Evolutionary conservation across 371 early-diverging fungal species (phyloP), one percentile per base, ranked within the genome.

Genomic region (Aphelidium insulamus): DNA sequence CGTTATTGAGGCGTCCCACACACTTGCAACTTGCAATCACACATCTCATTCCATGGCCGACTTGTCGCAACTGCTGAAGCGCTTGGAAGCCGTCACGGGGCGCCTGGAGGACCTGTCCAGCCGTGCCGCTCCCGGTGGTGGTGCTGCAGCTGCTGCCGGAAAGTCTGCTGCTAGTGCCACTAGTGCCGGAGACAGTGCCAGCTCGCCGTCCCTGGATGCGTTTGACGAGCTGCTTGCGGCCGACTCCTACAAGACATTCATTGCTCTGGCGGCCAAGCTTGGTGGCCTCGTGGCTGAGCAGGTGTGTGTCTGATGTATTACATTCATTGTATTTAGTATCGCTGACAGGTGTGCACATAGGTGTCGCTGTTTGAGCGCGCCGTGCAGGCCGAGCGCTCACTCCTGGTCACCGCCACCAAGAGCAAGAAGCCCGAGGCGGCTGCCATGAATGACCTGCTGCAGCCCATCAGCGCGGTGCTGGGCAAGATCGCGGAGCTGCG

Each of bases 41-140:
- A n/a, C n/a, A n/a, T n/a, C n/a, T n/a, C n/a, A n/a, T n/a, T n/a
- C n/a, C n/a, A n/a, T n/a, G n/a, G n/a, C n/a, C n/a, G n/a, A n/a
- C n/a, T n/a, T n/a, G n/a, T n/a, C n/a, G n/a, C n/a, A n/a, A n/a
- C n/a, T n/a, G n/a, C n/a, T 83, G 36, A 75, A 72, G 46, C 65
- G 88, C 10, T 58, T 87, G 17, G 88, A 87, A 53, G 63, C 72
- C 7, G 84, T 81, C 24, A 80, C 85, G 6, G 60, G 65, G 22
- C 72, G 77, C 31, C 58, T 87, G 25, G 88, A 87, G 37, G 74
- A 72, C 39, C 49, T 79, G 37, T 72, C 82, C 23, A 53, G 46
- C 47, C 8, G 33, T 45, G 20, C 30, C n/a, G 45, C 36, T 11
- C 43, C 48, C 4, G 34, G 41, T 18, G 52, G 42, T 12, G 38